Percentiles rank a stretch among this genome's conserved stretches.
Conservation (phyloP, 2,329 filamentous ascomycete species). For the Talaromyces sp. region DNA sequence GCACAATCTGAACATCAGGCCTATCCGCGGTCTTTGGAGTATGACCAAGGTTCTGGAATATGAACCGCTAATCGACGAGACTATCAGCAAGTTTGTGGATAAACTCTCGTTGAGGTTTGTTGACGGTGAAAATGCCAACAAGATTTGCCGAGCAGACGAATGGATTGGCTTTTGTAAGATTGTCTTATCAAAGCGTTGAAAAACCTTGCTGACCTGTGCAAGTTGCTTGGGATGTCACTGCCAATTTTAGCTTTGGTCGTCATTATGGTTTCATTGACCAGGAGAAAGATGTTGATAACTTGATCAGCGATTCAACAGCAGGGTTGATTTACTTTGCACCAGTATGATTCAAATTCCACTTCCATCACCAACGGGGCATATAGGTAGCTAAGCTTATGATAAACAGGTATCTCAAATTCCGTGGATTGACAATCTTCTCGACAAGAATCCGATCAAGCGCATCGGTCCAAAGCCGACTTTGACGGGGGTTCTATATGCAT, state of each 20-base stretch:
- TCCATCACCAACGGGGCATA: no score
- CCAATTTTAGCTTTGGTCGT: slow-evolving; percentile 24
- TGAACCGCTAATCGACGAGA: slow-evolving; percentile 31
- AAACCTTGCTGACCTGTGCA: neutral
- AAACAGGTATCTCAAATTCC: slow-evolving; percentile 28
- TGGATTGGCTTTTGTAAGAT: slow-evolving; percentile 26
- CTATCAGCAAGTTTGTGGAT: slow-evolving; percentile 26
- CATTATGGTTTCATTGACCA: slow-evolving; percentile 32
- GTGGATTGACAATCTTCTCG: slow-evolving; percentile 29
- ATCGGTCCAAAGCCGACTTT: slow-evolving; percentile 28
- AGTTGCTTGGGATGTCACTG: slow-evolving; percentile 30
- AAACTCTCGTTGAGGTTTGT: slow-evolving; percentile 26
- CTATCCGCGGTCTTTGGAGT: slow-evolving; percentile 26
- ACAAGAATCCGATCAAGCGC: slow-evolving; percentile 27
- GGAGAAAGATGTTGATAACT: slow-evolving; percentile 29
- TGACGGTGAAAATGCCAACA: slow-evolving; percentile 18
- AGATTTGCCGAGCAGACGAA: slow-evolving; percentile 20
- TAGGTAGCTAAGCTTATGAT: neutral
- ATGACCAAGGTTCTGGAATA: slow-evolving; percentile 33
- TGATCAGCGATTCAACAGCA: slow-evolving; percentile 25
- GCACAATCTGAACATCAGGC: slow-evolving; percentile 28
- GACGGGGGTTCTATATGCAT: slow-evolving; percentile 22
- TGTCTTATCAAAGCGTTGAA: neutral
- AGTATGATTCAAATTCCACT: slow-evolving; percentile 8
- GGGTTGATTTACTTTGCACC: slow-evolving; percentile 30